phyloP scores from a whole-genome alignment of 805 yeast genomes.

The Yarrowia osloensis region DNA sequence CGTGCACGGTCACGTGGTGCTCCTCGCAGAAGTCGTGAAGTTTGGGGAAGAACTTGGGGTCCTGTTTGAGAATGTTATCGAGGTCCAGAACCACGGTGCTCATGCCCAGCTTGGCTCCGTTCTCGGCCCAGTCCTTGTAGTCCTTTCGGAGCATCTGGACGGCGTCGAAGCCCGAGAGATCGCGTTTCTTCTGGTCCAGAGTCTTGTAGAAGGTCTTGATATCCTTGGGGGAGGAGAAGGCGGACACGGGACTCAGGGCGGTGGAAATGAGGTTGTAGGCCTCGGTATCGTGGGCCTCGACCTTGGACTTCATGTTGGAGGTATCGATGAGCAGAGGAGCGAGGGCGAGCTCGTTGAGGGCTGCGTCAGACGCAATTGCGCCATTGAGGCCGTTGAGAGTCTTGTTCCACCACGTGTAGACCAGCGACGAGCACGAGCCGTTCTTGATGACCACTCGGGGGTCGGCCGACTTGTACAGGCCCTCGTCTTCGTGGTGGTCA shows the following conservation, averaged over 20 bases:
- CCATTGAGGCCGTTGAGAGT: constrained; percentile 32
- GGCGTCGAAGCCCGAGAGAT: constrained; percentile 61
- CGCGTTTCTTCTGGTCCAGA: constrained; percentile 56
- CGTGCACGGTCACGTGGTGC: constrained; percentile 45
- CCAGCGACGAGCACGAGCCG: constrained; percentile 82
- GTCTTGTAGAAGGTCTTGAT: constrained; percentile 41
- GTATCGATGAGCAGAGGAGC: constrained; percentile 83
- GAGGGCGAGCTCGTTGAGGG: constrained; percentile 49
- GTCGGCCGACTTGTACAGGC: constrained; percentile 48
- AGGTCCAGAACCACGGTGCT: constrained; percentile 70
- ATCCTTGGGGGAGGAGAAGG: not conserved
- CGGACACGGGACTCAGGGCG: not conserved
- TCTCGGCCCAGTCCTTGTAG: constrained; percentile 66
- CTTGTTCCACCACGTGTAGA: constrained; percentile 58
- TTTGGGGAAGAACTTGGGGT: constrained; percentile 39
- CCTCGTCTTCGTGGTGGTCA: constrained; percentile 87
- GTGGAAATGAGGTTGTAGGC: constrained; percentile 48
- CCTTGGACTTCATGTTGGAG: constrained; percentile 58
- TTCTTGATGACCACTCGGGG: constrained; percentile 64
- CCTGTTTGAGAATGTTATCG: constrained; percentile 50
- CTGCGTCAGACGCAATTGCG: constrained; percentile 34
- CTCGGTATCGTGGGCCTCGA: constrained; percentile 58
- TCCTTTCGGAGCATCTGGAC: constrained; percentile 75
- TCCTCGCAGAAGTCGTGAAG: constrained; percentile 41
- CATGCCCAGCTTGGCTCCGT: constrained; percentile 60